A percentile compares a stretch with the other conserved stretches of the same genome.
Conservation (phyloP, 495 filamentous ascomycete species). For the Polyplosphaeria fusca region DNA sequence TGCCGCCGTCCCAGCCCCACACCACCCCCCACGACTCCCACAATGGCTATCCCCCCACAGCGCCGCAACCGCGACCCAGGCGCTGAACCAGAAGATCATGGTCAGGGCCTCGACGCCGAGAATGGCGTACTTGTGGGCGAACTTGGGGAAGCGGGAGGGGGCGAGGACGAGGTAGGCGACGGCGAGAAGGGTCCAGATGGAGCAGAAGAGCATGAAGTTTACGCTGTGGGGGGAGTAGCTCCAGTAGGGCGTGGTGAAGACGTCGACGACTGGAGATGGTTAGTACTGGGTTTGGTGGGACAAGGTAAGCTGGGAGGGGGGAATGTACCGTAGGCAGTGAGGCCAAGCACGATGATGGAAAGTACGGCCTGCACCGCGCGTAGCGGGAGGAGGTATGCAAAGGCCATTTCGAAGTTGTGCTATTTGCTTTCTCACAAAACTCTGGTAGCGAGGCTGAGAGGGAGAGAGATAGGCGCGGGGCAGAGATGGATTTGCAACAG, state of each 20-base stretch:
- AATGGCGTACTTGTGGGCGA: constrained; percentile 59
- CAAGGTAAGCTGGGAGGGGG: not conserved
- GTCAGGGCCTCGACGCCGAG: constrained; percentile 65
- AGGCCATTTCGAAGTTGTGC: not conserved
- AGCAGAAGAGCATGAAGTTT: constrained; percentile 72
- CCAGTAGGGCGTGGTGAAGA: constrained; percentile 32
- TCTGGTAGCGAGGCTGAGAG: not conserved
- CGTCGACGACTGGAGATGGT: constrained; percentile 35
- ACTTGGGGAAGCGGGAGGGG: constrained; percentile 56
- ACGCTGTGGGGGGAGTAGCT: constrained; percentile 46
- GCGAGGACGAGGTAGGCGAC: constrained; percentile 63
- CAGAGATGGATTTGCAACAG: not conserved
- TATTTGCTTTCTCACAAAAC: not conserved
- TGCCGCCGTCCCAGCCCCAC: constrained; percentile 50
- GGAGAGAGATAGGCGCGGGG: not conserved
- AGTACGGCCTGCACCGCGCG: constrained; percentile 64
- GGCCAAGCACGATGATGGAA: constrained; percentile 66
- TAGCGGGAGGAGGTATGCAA: constrained; percentile 42
- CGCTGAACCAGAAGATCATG: constrained; percentile 85
- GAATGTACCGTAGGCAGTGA: constrained; percentile 66
- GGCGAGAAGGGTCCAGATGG: constrained; percentile 69
- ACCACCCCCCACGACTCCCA: constrained; percentile 46
- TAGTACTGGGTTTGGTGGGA: constrained; percentile 1
- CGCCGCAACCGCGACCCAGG: constrained; percentile 69
- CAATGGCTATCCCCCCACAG: constrained; percentile 47